Evolutionary conservation across 108 stramenopile species (phyloP).

Genomic region (Cylindrotheca closterium): DNA sequence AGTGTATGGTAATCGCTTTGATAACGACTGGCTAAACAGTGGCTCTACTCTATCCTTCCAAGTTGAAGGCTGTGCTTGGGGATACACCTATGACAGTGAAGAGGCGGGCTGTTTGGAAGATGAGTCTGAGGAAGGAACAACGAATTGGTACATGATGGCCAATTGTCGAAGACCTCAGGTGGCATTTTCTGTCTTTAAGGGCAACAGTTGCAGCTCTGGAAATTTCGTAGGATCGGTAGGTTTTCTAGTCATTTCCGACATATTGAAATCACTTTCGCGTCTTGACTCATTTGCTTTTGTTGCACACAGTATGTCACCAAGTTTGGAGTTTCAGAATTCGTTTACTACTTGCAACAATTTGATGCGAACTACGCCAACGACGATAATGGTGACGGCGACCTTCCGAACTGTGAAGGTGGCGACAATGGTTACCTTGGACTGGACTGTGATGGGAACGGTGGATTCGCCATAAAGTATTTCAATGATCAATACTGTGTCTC

Average conservation of each 20-base stretch:
- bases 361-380: constrained; percentile 50
- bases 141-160: constrained; percentile 88
- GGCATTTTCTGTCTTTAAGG: constrained; percentile 72
- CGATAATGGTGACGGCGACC: constrained; percentile 33
- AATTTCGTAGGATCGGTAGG: constrained; percentile 80
- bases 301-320: constrained; percentile 65
- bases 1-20: constrained; percentile 46
- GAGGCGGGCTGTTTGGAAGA: constrained; percentile 68
- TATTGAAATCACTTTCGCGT: no score
- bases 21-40: constrained; percentile 62
- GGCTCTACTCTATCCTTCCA: constrained; percentile 55
- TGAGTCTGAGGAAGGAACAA: constrained; percentile 72
- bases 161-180: constrained; percentile 82
- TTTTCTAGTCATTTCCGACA: constrained; percentile 13
- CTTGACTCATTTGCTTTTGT: no score
- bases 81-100: constrained; percentile 62
- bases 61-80: constrained; percentile 76
- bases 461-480: constrained; percentile 67
- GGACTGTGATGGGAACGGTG: constrained; percentile 59
- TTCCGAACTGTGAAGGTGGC: constrained; percentile 63
- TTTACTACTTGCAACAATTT: constrained; percentile 53
- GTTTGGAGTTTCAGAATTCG: constrained; percentile 69
- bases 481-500: constrained; percentile 72
- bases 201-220: constrained; percentile 42
- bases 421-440: constrained; percentile 65